These are phyloP conservation scores for Penicillium decumbens DNA, from an alignment of 2,329 filamentous ascomycete species.

Conservation along the genomic window DNA sequence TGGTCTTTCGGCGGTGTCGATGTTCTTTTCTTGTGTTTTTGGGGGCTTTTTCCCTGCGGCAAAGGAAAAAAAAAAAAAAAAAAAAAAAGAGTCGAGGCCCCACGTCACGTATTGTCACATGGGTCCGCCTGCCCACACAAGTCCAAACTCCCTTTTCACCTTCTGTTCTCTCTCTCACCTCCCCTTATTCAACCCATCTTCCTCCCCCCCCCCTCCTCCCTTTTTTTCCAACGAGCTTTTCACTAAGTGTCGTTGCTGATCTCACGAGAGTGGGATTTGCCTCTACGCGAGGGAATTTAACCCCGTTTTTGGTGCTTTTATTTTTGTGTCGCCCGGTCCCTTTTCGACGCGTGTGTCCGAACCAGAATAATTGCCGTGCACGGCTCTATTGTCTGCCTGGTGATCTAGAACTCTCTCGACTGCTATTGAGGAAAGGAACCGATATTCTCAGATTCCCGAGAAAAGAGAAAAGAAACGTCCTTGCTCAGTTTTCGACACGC, in stretches of 20 bases:
- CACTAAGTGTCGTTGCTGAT: constrained; percentile 48
- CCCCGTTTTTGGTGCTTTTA: constrained; percentile 13
- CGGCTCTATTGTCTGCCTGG: neutral
- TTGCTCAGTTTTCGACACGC: constrained; percentile 8
- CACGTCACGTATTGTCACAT: constrained; percentile 33
- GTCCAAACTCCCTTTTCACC: constrained; percentile 33
- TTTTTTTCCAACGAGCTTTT: constrained; percentile 46
- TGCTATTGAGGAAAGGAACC: neutral
- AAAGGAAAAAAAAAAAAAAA: neutral
- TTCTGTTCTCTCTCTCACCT: constrained; percentile 15
- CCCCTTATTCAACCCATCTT: constrained; percentile 21
- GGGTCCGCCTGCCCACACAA: constrained; percentile 40
- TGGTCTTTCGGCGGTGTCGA: neutral
- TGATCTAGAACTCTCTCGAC: neutral
- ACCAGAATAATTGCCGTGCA: constrained; percentile 6
- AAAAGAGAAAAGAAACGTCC: neutral
- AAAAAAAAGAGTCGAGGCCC: neutral
- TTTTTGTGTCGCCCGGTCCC: neutral
- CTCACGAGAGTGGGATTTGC: constrained; percentile 26
- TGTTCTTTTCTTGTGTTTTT: neutral
- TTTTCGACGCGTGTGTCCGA: constrained; percentile 1
- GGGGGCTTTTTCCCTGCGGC: neutral
- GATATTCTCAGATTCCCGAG: neutral
- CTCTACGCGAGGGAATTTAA: constrained; percentile 25
- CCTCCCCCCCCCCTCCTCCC: constrained; percentile 5